Conservation (phyloP, 257 asterid species). For the Linderniella brevidens region DNA sequence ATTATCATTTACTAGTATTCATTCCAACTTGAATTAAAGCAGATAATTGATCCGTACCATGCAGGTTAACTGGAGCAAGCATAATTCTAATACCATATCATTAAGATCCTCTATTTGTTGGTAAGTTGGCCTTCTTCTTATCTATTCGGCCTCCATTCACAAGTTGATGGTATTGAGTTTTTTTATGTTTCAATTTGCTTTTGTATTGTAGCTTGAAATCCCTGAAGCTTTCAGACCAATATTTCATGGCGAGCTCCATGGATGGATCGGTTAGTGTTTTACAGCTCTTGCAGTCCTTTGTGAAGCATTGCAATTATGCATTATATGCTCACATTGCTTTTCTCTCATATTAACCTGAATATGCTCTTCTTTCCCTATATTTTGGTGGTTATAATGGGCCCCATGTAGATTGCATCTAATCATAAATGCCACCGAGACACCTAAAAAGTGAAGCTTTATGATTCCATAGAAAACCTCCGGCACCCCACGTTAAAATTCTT, state of each 20-base stretch:
- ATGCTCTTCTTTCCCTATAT: too few species aligned
- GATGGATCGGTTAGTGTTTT: conserved; percentile 81
- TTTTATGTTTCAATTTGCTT: conserved; percentile 1
- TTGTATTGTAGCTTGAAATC: conserved; percentile 45
- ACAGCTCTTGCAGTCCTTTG: conserved; percentile 5
- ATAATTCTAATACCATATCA: conserved; percentile 17
- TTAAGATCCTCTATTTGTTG: conserved; percentile 77
- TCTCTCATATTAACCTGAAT: too few species aligned
- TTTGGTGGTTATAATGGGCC: too few species aligned
- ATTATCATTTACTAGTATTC: too few species aligned
- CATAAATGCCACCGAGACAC: too few species aligned
- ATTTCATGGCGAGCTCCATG: conserved; percentile 91
- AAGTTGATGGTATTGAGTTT: too few species aligned
- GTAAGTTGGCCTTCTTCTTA: conserved; percentile 29
- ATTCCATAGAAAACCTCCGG: too few species aligned
- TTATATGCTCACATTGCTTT: background rate
- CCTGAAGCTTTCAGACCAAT: conserved; percentile 51
- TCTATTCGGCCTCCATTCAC: background rate
- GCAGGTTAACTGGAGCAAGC: conserved; percentile 35
- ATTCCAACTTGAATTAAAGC: too few species aligned
- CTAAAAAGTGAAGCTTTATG: too few species aligned
- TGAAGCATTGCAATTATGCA: conserved; percentile 6
- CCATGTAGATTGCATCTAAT: too few species aligned
- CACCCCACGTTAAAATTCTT: too few species aligned
- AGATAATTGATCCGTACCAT: conserved; percentile 4